Evolutionary conservation across 305 asterid genomes (phyloP).

Genomic region (Fraxinus albicans): DNA sequence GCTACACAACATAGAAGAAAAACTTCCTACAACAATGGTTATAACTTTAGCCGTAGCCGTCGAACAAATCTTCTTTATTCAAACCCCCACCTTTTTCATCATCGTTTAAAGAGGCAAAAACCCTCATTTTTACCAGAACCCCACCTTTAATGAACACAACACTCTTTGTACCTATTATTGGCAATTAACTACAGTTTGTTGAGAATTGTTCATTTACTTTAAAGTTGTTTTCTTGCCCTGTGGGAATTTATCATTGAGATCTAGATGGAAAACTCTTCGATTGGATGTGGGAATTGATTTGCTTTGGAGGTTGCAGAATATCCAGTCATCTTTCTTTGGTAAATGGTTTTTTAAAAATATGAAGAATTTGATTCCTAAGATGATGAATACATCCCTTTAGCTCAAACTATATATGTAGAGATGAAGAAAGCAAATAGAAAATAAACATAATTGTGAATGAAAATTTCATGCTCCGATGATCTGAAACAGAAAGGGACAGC

Average conservation of each 20-base stretch:
- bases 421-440: neutral
- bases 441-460: constrained; percentile 10
- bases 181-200: neutral
- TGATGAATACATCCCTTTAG: neutral
- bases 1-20: neutral
- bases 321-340: neutral
- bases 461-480: neutral
- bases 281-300: neutral
- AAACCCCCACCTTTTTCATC: neutral
- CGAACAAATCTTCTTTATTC: neutral
- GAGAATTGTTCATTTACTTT: neutral
- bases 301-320: neutral
- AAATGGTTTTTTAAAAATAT: neutral
- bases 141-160: neutral
- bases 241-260: neutral
- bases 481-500: neutral
- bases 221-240: neutral
- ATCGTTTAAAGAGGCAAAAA: neutral
- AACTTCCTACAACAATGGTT: neutral
- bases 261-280: neutral
- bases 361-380: neutral
- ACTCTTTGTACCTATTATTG: neutral
- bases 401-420: neutral
- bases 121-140: neutral
- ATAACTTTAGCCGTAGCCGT: neutral